These are phyloP conservation scores for Uronychia binucleata DNA, from an alignment of 73 alveolate genomes.

Conservation along the genomic window DNA sequence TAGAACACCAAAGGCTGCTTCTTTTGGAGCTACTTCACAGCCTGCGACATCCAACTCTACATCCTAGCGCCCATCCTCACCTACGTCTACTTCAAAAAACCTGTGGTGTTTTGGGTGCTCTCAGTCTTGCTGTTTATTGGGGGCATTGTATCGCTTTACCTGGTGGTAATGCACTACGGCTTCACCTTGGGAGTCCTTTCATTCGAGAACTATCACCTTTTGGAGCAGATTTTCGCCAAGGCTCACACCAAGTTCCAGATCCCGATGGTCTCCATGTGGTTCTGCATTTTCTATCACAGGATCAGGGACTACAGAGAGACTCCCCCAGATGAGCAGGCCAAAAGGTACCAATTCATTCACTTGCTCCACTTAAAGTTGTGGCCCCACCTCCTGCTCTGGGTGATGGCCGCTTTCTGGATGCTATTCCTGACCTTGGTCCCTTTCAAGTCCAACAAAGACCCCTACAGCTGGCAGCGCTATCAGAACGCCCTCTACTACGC, in stretches of 20 bases:
- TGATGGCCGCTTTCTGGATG: background rate
- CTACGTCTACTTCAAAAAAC: background rate
- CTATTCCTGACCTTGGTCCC: constrained; percentile 7
- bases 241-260: constrained; percentile 12
- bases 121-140: background rate
- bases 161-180: background rate
- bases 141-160: background rate
- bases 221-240: constrained; percentile 15
- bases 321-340: background rate
- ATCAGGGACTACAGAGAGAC: constrained; percentile 13
- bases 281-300: constrained; percentile 7
- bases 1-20: constrained; percentile 1
- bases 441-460: constrained; percentile 14
- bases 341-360: background rate
- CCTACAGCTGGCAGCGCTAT: constrained; percentile 10
- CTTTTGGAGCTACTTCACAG: constrained; percentile 19
- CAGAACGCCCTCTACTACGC: constrained; percentile 7
- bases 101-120: background rate
- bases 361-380: background rate
- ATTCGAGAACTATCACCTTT: constrained; percentile 20
- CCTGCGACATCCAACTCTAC: constrained; percentile 22
- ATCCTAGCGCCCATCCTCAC: constrained; percentile 1
- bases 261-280: background rate
- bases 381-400: background rate
- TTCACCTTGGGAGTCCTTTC: constrained; percentile 18